These are phyloP conservation scores for Globisporangium polare DNA, from an alignment of 352 stramenopile genomes.

Conservation along the genomic window DNA sequence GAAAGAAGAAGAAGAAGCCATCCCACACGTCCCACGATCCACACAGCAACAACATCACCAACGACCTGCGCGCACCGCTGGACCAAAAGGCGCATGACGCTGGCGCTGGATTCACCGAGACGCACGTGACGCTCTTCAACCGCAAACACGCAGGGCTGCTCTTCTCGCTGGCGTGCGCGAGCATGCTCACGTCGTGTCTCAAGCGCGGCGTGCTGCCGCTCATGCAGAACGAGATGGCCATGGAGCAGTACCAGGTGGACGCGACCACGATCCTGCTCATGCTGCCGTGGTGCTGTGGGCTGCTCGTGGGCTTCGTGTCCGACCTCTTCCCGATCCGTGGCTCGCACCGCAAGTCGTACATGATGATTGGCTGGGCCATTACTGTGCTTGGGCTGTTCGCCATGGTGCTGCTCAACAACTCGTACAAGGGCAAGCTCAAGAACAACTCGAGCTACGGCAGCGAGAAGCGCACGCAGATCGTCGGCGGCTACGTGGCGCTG, in stretches of 20 bases:
- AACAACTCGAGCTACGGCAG: slow-evolving; percentile 17
- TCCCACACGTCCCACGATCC: slow-evolving; percentile 1
- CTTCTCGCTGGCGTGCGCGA: slow-evolving; percentile 33
- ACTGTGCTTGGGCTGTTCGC: slow-evolving; percentile 28
- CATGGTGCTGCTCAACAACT: slow-evolving; percentile 35
- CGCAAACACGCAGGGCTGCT: slow-evolving; percentile 28
- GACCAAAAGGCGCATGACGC: slow-evolving; percentile 17
- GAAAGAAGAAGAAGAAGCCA: slow-evolving; percentile 11
- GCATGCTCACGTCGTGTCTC: slow-evolving; percentile 37
- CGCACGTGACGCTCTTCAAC: slow-evolving; percentile 23
- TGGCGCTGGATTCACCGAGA: slow-evolving; percentile 10
- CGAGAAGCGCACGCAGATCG: slow-evolving; percentile 18
- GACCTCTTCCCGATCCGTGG: slow-evolving; percentile 16
- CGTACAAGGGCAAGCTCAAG: slow-evolving; percentile 20
- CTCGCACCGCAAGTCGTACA: slow-evolving; percentile 20
- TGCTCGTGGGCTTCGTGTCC: slow-evolving; percentile 18
- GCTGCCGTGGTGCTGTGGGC: slow-evolving; percentile 33
- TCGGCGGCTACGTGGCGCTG: slow-evolving; percentile 32
- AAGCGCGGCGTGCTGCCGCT: slow-evolving; percentile 37
- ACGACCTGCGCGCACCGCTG: slow-evolving; percentile 33
- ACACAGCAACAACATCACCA: slow-evolving; percentile 10
- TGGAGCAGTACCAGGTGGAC: slow-evolving; percentile 34
- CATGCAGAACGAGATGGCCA: slow-evolving; percentile 30
- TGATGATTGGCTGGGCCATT: slow-evolving; percentile 17
- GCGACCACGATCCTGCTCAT: slow-evolving; percentile 32